Evolutionary conservation across 2,329 filamentous ascomycete species (phyloP).

Genomic region (Fusarium sp.): DNA sequence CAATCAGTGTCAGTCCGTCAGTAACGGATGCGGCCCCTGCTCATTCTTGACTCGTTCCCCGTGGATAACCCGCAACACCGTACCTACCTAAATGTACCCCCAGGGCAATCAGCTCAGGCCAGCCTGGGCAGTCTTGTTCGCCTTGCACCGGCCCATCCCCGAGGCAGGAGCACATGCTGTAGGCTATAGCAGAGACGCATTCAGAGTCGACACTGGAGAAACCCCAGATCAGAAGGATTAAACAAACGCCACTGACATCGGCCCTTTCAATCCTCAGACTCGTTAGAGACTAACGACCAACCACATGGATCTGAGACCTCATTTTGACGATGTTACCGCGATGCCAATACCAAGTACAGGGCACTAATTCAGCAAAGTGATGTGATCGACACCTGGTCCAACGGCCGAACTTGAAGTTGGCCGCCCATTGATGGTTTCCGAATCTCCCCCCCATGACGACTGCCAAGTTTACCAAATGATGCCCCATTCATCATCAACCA

Average conservation of each 20-base stretch:
- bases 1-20: conserved; percentile 7
- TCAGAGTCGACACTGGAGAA: conserved; percentile 15
- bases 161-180: background rate
- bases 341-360: conserved; percentile 2
- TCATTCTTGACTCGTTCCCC: conserved; percentile 16
- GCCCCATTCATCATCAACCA: conserved; percentile 15
- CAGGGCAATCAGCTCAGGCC: background rate
- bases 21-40: conserved; percentile 6
- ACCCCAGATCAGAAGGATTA: conserved; percentile 23
- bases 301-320: conserved; percentile 22
- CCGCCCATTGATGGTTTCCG: conserved; percentile 14
- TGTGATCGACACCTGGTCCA: conserved; percentile 25
- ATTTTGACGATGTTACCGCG: background rate
- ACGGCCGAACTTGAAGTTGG: conserved; percentile 6
- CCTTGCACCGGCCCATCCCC: conserved; percentile 13
- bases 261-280: conserved; percentile 37
- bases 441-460: conserved; percentile 42
- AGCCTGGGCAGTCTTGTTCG: conserved; percentile 1
- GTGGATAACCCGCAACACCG: conserved; percentile 5
- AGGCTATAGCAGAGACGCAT: background rate
- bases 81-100: background rate
- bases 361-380: conserved; percentile 1
- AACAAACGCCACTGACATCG: conserved; percentile 44
- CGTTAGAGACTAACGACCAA: conserved; percentile 23
- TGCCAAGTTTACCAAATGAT: conserved; percentile 43